Evolutionary conservation across 2,329 filamentous ascomycete species (phyloP), one percentile per base, ranked within the genome.

Genomic region (Talaromyces sp.): DNA sequence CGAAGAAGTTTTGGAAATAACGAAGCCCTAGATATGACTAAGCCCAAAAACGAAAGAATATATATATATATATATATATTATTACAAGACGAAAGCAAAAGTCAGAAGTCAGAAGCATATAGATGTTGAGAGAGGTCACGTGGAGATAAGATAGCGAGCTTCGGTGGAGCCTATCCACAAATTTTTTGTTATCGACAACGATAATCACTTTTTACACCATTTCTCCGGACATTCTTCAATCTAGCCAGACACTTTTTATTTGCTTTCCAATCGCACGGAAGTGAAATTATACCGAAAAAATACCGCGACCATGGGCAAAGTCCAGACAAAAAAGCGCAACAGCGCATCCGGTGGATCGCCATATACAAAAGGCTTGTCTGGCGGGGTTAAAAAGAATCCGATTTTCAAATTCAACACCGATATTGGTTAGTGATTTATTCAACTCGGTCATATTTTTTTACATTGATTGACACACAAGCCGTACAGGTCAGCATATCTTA

Each of bases 341-440:
- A 77, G 77, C 62, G 74, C 77, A 59, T 71, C 73, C 9, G 67
- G 71, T 26, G 70, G 69, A 26, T 68, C 66, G 31, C 75, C 76
- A 10, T 78, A 78, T 64, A 69, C 72, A 11, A 72, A 76, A 61
- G 71, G 76, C 41, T 2, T 61, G 32, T 56, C 59, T 27, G 54
- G 51, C 59, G 60, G 60, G 41, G 70, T 76, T 57, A 84, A 85
- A 72, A 80, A 80, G 48, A 92, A 96, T 79, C 92, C 90, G 69
- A 91, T 97, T 76, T 97, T 97, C 85, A 96, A 95, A 75, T 96
- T 97, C 86, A 96, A 96, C 81, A 94, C 89, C 68, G 85, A 93
- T 74, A 85, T 94, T 66, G 92, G 59, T 61, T 27, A 29, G 38
- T 58, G 8, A 10, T 29, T 2, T 24, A n/a, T 24, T 26, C 10